phyloP scores from a whole-genome alignment of 1,284 basidiomycete genomes.

The Meripilus lineatus region DNA sequence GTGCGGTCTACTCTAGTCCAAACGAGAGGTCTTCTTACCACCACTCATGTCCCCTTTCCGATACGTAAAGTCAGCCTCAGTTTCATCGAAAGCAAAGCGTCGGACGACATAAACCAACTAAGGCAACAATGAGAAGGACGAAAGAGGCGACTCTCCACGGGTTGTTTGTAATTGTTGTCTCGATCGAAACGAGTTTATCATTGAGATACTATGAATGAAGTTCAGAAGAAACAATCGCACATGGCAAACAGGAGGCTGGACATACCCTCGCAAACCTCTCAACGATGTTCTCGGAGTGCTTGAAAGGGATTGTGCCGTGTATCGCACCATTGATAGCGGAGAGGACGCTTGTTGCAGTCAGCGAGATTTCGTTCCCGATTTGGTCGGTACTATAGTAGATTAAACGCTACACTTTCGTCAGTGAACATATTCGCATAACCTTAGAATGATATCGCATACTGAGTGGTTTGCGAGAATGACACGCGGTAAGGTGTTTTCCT shows the following conservation, averaged over 20 bases:
- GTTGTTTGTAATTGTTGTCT: conserved; percentile 40
- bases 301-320: conserved; percentile 48
- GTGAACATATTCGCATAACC: neutral
- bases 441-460: conserved; percentile 46
- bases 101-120: conserved; percentile 15
- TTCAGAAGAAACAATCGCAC: neutral
- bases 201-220: conserved; percentile 43
- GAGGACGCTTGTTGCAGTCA: conserved; percentile 58
- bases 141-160: conserved; percentile 25
- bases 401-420: conserved; percentile 43
- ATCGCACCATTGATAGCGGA: conserved; percentile 68
- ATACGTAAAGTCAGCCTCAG: neutral
- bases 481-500: conserved; percentile 34
- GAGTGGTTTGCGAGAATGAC: conserved; percentile 79
- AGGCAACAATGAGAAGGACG: conserved; percentile 14
- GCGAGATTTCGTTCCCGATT: conserved; percentile 44
- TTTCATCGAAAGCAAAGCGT: conserved; percentile 13
- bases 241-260: conserved; percentile 10
- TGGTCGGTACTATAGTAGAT: conserved; percentile 63
- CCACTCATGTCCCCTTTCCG: neutral
- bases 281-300: conserved; percentile 65
- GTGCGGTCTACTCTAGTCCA: conserved; percentile 9
- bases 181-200: conserved; percentile 39
- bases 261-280: conserved; percentile 66
- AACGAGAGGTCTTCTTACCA: conserved; percentile 11